phyloP scores from a whole-genome alignment of 164 flowering plant species.

The Aristolochia contorta region DNA sequence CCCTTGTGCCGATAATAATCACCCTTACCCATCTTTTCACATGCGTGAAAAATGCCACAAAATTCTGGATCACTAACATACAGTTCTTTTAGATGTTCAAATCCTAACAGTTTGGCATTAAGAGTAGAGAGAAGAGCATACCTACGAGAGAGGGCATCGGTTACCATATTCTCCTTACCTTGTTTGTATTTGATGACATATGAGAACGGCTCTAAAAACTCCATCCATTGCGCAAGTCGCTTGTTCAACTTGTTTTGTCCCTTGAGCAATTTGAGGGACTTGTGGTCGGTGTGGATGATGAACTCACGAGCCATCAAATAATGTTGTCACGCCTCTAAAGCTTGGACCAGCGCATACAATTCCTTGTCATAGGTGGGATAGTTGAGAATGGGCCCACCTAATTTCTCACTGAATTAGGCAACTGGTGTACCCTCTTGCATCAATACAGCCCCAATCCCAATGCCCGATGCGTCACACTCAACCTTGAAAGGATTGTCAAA shows the following conservation, averaged over 20 bases:
- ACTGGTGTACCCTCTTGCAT: too few relatives aligned
- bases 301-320: conserved; percentile 8
- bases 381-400: conserved; percentile 1
- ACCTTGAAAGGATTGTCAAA: neutral
- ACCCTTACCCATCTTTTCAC: too few relatives aligned
- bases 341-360: conserved; percentile 3
- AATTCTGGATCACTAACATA: conserved; percentile 13
- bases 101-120: conserved; percentile 5
- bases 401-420: too few relatives aligned
- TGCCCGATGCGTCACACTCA: neutral
- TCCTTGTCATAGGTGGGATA: conserved; percentile 6
- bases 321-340: conserved; percentile 1
- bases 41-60: neutral
- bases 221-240: conserved; percentile 6
- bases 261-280: neutral
- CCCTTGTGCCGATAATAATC: too few relatives aligned
- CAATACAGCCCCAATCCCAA: too few relatives aligned
- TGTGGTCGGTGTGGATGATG: neutral
- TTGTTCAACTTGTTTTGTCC: neutral
- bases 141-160: conserved; percentile 9
- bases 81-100: conserved; percentile 5
- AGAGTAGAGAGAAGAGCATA: conserved; percentile 4
- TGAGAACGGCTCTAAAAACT: conserved; percentile 1
- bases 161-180: too few relatives aligned
- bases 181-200: too few relatives aligned